Evolutionary conservation across 2,329 filamentous ascomycete genomes (phyloP), one percentile per base, ranked within the genome.

Genomic region (Exophiala dermatitidis): DNA sequence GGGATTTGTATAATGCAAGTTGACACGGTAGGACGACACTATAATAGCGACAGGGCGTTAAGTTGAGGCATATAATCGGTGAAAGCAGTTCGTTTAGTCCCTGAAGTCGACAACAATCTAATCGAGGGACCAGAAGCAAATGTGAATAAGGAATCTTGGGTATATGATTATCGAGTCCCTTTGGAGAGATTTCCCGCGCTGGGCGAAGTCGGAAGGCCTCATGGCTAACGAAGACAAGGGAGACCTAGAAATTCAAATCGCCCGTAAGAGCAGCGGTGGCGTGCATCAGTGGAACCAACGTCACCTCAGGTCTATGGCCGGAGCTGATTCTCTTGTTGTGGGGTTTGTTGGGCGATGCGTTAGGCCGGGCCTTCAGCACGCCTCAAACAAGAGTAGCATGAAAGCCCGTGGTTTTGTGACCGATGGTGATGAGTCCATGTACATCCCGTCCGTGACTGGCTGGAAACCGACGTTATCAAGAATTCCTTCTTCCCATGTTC

Each of bases 241-340:
- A 40, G 43, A 44, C 38, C 37, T 44, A 45, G 53, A 52, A 59
- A 51, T 51, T 59, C 44, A 46, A 54, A 45, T 44, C 34, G 52
- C 38, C 45, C 37, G 46, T 42, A 56, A 43, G n/a, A 45, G 47
- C 4, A 5, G 7, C 36, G 19, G 48, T 57, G 51, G 52, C 51
- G 57, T 53, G 52, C 48, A 59, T 57, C 54, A 54, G 57, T 59
- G 57, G 57, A 51, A 41, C 49, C n/a, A 38, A 54, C 36, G 52
- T 55, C 52, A 54, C 45, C 19, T 50, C 40, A 46, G 34, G 49
- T 33, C 46, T 47, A 42, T 42, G 48, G 26, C 36, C 41, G 48
- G 37, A 36, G 29, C 43, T 46, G 42, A 37, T 36, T 30, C 26
- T 8, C 43, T 37, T 46, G 37, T 47, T 52, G 50, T 52, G 50